Evolutionary conservation across 805 yeast genomes (phyloP), one percentile per base, ranked within the genome.

Genomic region (Yamadazyma nakazawae): DNA sequence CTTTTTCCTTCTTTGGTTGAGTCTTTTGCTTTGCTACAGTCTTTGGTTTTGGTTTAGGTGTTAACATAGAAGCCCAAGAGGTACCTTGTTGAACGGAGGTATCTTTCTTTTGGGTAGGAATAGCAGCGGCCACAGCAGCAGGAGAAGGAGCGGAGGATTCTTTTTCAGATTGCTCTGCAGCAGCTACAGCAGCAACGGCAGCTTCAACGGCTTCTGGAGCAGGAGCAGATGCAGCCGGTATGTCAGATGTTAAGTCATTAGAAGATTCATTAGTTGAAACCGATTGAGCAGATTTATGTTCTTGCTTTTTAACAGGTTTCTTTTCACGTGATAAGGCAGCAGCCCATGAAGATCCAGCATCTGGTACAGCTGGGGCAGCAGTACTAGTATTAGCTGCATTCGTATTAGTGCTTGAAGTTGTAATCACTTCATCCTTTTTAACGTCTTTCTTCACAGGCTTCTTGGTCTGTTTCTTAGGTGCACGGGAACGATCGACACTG

Each of bases 31-130:
- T 61, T 54, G 56, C 39, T 48, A 57, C 64, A 24, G 34, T 17
- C 42, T 48, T 50, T 32, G 70, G 63, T 58, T 76, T 74, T 38
- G 88, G 83, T 56, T 69, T 70, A 36, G 75, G 76, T 45, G 74
- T 66, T 43, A 84, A 83, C 56, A 84, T 79, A 14, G 90, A 79
- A 26, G 89, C 88, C 87, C 89, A 84, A 5, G 88, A 74, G 58
- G 83, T 45, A 28, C 40, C 40, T 26, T 24, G 40, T 21, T 32
- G 19, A 11, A 24, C 17, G 10, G 42, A 21, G 4, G 32, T 28
- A 13, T 28, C 32, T 24, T 24, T 32, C 31, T 34, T 25, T 18
- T 41, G 21, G 24, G 38, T 31, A 24, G 31, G 41, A 11, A 7
- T 9, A n/a, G 34, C 34, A 13, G 14, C 34, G 8, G 34, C 13